Conservation (phyloP, 2,329 filamentous ascomycete species). For the Hypoxylon sp. region DNA sequence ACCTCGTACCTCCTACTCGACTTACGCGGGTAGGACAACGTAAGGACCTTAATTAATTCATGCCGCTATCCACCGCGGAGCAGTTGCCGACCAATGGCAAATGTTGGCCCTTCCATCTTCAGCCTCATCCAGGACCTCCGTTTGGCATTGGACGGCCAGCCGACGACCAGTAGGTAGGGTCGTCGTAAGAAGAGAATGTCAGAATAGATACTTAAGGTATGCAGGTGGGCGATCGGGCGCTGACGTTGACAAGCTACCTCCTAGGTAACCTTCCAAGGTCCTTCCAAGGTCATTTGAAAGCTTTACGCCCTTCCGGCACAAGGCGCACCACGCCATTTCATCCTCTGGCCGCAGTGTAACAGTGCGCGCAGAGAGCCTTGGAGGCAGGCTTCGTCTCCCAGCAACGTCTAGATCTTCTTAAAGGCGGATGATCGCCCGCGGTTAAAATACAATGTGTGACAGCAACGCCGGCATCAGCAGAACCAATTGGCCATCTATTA, state of each 20-base stretch:
- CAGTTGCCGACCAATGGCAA: constrained; percentile 30
- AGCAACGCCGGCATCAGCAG: constrained; percentile 18
- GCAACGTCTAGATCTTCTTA: constrained; percentile 18
- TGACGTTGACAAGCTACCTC: constrained; percentile 13
- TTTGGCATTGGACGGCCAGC: constrained; percentile 27
- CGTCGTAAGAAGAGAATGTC: constrained; percentile 2
- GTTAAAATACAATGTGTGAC: constrained; percentile 19
- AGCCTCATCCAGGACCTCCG: constrained; percentile 39
- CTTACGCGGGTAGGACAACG: constrained; percentile 12
- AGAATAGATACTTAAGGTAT: not conserved
- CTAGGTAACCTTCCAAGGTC: constrained; percentile 4
- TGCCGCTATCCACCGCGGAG: constrained; percentile 25
- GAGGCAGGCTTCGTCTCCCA: constrained; percentile 13
- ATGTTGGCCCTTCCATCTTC: constrained; percentile 23
- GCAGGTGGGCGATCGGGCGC: constrained; percentile 16
- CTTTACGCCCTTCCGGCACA: constrained; percentile 11
- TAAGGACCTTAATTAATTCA: constrained; percentile 29
- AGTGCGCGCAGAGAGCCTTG: not conserved
- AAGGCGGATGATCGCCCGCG: constrained; percentile 16
- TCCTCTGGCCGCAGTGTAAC: constrained; percentile 33
- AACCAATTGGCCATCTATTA: constrained; percentile 6
- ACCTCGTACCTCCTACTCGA: not conserved
- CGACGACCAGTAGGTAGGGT: constrained; percentile 10
- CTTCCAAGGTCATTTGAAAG: constrained; percentile 9
- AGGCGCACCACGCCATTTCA: constrained; percentile 7